A percentile compares a stretch with the other conserved stretches of the same genome.
Evolutionary conservation across 306 rosid genomes (phyloP).

Genomic region (Malus sieversii): DNA sequence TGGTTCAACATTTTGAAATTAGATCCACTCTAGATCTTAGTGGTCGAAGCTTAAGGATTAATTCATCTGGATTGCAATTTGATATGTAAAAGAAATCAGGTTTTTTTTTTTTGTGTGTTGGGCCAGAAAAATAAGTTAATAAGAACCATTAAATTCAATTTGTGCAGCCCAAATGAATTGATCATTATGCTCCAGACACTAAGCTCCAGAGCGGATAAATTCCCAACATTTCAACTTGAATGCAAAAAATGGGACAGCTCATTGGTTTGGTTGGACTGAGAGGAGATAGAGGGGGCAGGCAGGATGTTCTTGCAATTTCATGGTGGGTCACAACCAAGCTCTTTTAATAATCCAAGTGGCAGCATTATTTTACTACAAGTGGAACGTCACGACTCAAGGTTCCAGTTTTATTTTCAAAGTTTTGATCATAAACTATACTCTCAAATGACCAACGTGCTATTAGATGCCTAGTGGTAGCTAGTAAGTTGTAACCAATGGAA

Average conservation of each 20-base stretch:
- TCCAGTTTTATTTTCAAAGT: too few relatives aligned
- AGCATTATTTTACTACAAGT: neutral
- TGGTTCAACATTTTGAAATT: too few relatives aligned
- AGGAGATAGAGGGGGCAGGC: neutral
- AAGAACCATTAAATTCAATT: accelerated
- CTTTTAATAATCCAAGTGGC: neutral
- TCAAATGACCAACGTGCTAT: neutral
- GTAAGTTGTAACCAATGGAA: neutral
- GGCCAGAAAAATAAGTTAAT: too few relatives aligned
- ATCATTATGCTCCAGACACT: accelerated
- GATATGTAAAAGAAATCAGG: too few relatives aligned
- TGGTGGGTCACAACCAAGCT: neutral
- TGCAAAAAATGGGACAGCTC: constrained; percentile 1
- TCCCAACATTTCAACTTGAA: neutral
- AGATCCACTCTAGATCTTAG: too few relatives aligned
- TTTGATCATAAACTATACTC: neutral
- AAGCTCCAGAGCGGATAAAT: accelerated
- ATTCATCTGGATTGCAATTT: too few relatives aligned
- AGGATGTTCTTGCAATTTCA: constrained; percentile 1
- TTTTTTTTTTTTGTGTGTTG: accelerated
- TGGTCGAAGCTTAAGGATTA: too few relatives aligned
- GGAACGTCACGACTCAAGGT: neutral
- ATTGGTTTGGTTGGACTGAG: neutral
- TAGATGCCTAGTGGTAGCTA: neutral
- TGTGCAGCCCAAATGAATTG: accelerated